Percentiles rank a stretch among this genome's conserved stretches.
These are phyloP conservation scores for Calonectria multiphialidica DNA, from an alignment of 2,329 filamentous ascomycete species.

Conservation along the genomic window DNA sequence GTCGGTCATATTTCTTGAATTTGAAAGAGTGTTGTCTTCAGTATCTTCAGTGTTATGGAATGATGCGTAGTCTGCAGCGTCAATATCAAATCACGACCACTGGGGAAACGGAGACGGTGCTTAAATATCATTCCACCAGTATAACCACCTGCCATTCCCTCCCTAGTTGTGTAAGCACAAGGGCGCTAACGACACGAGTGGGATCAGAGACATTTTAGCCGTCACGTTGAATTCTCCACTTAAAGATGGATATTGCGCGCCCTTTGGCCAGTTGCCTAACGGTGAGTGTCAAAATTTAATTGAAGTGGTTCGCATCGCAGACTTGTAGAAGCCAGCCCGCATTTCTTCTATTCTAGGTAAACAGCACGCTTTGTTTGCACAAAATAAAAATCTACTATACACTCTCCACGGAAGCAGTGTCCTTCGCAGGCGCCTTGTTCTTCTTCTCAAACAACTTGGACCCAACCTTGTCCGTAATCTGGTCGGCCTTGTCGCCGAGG, in stretches of 20 bases:
- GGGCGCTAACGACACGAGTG: slow-evolving; percentile 14
- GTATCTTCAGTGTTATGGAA: not conserved
- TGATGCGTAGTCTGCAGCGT: no score
- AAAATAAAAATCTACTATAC: slow-evolving; percentile 33
- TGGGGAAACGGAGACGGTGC: not conserved
- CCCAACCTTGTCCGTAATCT: slow-evolving; percentile 51
- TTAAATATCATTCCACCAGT: slow-evolving; percentile 20
- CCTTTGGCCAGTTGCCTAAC: not conserved
- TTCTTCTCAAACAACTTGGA: slow-evolving; percentile 54
- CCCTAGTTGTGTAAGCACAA: slow-evolving; percentile 18
- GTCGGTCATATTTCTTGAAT: slow-evolving; percentile 17
- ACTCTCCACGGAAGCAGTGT: slow-evolving; percentile 45
- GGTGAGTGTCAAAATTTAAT: not conserved
- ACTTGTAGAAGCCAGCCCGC: not conserved
- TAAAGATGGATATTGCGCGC: not conserved
- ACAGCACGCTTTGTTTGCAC: not conserved
- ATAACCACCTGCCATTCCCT: not conserved
- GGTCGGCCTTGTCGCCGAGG: slow-evolving; percentile 55
- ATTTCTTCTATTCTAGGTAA: not conserved
- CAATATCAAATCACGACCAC: not conserved
- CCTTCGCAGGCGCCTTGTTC: slow-evolving; percentile 35
- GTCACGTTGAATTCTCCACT: not conserved
- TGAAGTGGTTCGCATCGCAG: not conserved
- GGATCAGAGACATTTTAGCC: not conserved
- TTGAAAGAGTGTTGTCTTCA: not conserved